Evolutionary conservation across 805 yeast genomes (phyloP).

Genomic region (Monosporozyma unispora): DNA sequence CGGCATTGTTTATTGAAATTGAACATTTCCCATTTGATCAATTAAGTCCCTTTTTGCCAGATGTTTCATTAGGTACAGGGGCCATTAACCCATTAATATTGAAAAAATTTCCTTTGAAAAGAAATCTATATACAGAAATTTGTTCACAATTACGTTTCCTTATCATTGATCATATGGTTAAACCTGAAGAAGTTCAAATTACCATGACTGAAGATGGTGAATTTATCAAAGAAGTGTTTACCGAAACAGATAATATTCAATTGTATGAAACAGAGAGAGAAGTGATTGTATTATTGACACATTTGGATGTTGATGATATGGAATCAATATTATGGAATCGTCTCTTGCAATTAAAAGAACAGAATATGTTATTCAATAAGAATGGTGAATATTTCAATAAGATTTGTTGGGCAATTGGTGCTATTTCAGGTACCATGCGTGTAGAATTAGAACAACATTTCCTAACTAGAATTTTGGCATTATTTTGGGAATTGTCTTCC

Average conservation of each 20-base stretch:
- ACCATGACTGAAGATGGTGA: slow-evolving; percentile 98
- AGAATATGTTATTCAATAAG: slow-evolving; percentile 83
- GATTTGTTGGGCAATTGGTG: slow-evolving; percentile 98
- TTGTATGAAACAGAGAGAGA: slow-evolving; percentile 91
- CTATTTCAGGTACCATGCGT: slow-evolving; percentile 96
- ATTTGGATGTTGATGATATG: slow-evolving; percentile 85
- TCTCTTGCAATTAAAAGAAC: slow-evolving; percentile 81
- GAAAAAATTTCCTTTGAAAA: slow-evolving; percentile 70
- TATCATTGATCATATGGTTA: slow-evolving; percentile 89
- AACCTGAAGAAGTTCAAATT: slow-evolving; percentile 93
- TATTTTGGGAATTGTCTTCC: slow-evolving; percentile 78
- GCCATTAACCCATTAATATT: slow-evolving; percentile 76
- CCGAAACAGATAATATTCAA: slow-evolving; percentile 90
- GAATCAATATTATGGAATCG: slow-evolving; percentile 78
- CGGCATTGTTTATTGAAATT: slow-evolving; percentile 72
- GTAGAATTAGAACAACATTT: slow-evolving; percentile 93
- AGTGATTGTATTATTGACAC: slow-evolving; percentile 86
- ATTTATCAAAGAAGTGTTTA: slow-evolving; percentile 88
- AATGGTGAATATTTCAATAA: slow-evolving; percentile 71
- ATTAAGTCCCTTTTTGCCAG: slow-evolving; percentile 37
- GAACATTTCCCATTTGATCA: slow-evolving; percentile 55
- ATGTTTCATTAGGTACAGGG: slow-evolving; percentile 46
- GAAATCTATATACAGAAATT: slow-evolving; percentile 67
- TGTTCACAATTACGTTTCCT: slow-evolving; percentile 74
- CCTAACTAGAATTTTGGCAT: slow-evolving; percentile 74